Percentiles rank a stretch among this genome's conserved stretches.
phyloP scores from a whole-genome alignment of 768 basidiomycete species.

The Amanita brunnescens region DNA sequence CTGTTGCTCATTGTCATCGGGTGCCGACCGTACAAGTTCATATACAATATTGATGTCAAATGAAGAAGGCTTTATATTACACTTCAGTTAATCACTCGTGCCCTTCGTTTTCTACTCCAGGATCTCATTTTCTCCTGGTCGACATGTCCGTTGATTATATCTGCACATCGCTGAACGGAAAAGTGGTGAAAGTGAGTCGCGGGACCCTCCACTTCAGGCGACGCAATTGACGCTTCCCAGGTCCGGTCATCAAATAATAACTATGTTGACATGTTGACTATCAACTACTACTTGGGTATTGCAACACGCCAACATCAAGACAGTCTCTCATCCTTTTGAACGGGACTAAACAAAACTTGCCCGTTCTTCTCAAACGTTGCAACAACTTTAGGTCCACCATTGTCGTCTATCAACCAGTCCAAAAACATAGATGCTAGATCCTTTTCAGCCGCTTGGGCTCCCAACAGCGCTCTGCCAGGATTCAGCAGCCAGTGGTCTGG shows the following conservation, averaged over 20 bases:
- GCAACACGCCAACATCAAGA: constrained; percentile 11
- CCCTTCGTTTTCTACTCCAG: neutral
- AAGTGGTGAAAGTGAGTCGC: neutral
- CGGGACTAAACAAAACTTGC: constrained; percentile 20
- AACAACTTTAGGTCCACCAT: constrained; percentile 39
- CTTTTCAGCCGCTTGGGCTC: constrained; percentile 17
- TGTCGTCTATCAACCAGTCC: constrained; percentile 29
- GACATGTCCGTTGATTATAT: neutral
- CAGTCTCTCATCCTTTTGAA: too few relatives aligned
- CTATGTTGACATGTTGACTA: too few relatives aligned
- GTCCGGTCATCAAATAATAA: too few relatives aligned
- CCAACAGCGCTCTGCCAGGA: constrained; percentile 36
- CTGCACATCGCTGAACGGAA: neutral
- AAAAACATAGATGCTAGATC: constrained; percentile 30
- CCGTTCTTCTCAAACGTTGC: constrained; percentile 27
- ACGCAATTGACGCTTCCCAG: too few relatives aligned
- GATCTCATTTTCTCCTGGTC: neutral
- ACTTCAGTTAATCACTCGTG: neutral
- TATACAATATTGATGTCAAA: too few relatives aligned
- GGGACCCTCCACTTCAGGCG: neutral
- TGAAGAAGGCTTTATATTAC: too few relatives aligned
- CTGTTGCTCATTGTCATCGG: too few relatives aligned
- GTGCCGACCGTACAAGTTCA: too few relatives aligned
- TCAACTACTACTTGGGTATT: too few relatives aligned
- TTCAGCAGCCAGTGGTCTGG: constrained; percentile 29